Percentiles rank a stretch among this genome's conserved stretches.
Evolutionary conservation across 257 asterid genomes (phyloP).

Genomic region (Solanum appendiculatum): DNA sequence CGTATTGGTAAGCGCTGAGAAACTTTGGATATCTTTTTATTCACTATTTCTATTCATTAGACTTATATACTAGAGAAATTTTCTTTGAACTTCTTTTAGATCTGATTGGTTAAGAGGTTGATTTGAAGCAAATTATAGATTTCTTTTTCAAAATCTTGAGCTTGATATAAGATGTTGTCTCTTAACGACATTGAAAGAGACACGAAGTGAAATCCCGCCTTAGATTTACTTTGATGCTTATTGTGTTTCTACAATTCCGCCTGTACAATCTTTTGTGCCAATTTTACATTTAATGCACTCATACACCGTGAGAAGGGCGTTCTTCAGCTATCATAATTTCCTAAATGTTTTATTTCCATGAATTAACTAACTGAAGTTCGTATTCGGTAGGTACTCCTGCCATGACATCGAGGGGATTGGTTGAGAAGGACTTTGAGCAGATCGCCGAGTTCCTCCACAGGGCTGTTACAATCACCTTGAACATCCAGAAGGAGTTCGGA

Average conservation of each 20-base stretch:
- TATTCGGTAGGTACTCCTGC: constrained; percentile 75
- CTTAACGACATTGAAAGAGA: background rate
- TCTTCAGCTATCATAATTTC: background rate
- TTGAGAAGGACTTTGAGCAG: constrained; percentile 96
- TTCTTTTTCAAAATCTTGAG: background rate
- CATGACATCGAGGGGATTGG: constrained; percentile 96
- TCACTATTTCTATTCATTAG: background rate
- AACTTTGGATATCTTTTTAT: background rate
- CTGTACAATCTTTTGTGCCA: background rate
- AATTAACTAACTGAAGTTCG: background rate
- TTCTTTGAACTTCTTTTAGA: background rate
- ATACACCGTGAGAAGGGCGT: background rate
- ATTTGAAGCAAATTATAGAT: background rate
- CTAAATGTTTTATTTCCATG: background rate
- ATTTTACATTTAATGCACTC: background rate
- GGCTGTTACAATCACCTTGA: constrained; percentile 69
- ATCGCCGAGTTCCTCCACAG: constrained; percentile 91
- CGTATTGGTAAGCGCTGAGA: constrained; percentile 64
- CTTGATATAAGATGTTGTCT: background rate
- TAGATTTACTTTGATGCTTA: background rate
- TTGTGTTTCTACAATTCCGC: background rate
- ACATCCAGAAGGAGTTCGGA: constrained; percentile 86
- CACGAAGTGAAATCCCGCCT: background rate
- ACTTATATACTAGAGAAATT: background rate
- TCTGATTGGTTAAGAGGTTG: background rate